A percentile compares a stretch with the other conserved stretches of the same genome.
phyloP scores from a whole-genome alignment of 495 filamentous ascomycete genomes.

The Penicillium atrosanguineum region DNA sequence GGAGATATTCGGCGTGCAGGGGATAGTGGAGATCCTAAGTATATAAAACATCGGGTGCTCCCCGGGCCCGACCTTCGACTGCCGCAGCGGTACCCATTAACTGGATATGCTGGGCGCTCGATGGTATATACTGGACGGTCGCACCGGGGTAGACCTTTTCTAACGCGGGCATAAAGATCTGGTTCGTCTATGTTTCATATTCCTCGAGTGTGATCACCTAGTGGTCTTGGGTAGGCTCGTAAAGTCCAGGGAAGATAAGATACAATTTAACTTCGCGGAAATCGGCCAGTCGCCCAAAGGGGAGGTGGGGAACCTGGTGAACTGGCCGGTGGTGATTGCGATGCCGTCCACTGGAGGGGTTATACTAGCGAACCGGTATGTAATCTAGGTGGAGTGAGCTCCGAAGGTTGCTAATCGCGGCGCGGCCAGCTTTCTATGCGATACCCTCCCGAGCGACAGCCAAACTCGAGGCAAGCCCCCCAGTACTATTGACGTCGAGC shows the following conservation, averaged over 20 bases:
- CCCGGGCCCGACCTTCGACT: no score
- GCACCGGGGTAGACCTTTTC: background rate
- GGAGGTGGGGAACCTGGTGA: background rate
- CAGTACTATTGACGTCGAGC: background rate
- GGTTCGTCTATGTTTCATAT: background rate
- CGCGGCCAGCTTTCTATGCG: background rate
- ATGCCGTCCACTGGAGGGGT: background rate
- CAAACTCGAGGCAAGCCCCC: background rate
- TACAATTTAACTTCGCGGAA: background rate
- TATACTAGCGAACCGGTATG: background rate
- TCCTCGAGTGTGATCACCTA: background rate
- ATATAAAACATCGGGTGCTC: no score
- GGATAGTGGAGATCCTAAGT: background rate
- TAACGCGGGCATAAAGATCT: background rate
- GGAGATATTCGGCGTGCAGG: no score
- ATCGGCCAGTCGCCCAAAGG: background rate
- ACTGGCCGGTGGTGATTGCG: background rate
- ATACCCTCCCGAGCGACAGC: background rate
- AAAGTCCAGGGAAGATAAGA: background rate
- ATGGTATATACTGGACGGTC: background rate
- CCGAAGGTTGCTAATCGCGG: background rate
- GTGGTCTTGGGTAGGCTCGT: background rate
- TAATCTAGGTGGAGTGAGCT: background rate
- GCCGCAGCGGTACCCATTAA: no score
- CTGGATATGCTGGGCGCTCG: background rate